Base-by-base conservation (phyloP, 306 rosid species). In the Begonia loranthoides region DNA sequence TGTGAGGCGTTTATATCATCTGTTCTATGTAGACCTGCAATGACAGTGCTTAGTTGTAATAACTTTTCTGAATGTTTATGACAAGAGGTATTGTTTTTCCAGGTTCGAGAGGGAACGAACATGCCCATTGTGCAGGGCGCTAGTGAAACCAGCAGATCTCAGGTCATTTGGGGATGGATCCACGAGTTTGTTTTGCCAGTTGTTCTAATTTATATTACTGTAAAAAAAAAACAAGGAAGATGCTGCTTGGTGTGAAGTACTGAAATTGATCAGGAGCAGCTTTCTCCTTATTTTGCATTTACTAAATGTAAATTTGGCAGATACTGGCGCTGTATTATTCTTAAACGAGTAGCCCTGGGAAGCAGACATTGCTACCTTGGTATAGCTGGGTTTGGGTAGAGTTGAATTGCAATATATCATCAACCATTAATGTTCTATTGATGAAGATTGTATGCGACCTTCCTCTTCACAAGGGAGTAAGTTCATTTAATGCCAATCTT, bases 31-130 rank as follows among this genome's bases (percentile, higher is more conserved):
- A n/a, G 1, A 22, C 28, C 28, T 22, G 28, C 36, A 28, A 28
- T 28, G 16, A 38, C 49, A 59, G 9, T 34, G 24, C 45, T 12
- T 17, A 9, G n/a, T n/a, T 17, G 49, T 4, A 13, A 55, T 36
- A n/a, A 24, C 40, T 0, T 36, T 5, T 47, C 3, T 16, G 36
- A 12, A 4, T 46, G 60, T 13, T 47, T 17, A 45, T 36, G 13
- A 22, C 11, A 15, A 59, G 48, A 16, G 24, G 55, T 41, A 21
- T 49, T 39, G 24, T 13, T 70, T 28, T 59, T 52, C 16, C 79
- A 90, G 97, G 97, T 90, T 90, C 58, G 97, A 90, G 83, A 78
- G 97, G 80, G 97, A 85, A 69, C 72, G 97, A 22, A 90, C 97
- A 9, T 85, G 97, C 44, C 97, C 97, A 0, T 68, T 90, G 72